Evolutionary conservation across 805 yeast species (phyloP).

Genomic region (Ogataea neopini): DNA sequence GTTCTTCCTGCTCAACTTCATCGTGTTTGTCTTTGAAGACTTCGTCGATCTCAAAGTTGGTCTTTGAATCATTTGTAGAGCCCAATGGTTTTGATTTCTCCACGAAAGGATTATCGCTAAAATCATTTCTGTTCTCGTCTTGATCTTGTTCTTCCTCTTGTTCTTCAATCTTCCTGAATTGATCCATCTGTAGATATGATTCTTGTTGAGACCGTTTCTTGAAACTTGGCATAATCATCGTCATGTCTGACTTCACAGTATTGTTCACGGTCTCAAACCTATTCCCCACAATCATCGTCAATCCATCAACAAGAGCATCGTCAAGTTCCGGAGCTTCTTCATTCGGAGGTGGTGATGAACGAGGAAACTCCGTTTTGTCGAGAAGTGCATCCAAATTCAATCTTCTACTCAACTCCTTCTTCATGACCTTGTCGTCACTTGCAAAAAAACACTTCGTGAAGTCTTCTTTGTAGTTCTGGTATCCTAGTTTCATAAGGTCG

Average conservation of each 20-base stretch:
- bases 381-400: background rate
- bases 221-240: constrained; percentile 39
- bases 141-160: background rate
- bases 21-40: constrained; percentile 13
- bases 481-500: constrained; percentile 17
- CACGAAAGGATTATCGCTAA: constrained; percentile 19
- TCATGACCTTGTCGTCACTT: constrained; percentile 14
- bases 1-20: background rate
- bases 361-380: background rate
- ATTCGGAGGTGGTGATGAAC: constrained; percentile 10
- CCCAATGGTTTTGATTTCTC: constrained; percentile 2
- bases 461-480: constrained; percentile 10
- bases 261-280: constrained; percentile 12
- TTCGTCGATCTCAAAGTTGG: constrained; percentile 13
- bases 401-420: constrained; percentile 13
- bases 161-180: constrained; percentile 10
- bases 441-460: constrained; percentile 22
- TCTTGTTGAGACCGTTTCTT: constrained; percentile 7
- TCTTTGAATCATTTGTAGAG: constrained; percentile 9
- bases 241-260: constrained; percentile 36
- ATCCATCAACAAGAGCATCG: constrained; percentile 26
- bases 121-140: background rate
- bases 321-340: constrained; percentile 15
- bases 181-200: constrained; percentile 6
- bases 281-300: constrained; percentile 32